Evolutionary conservation across 2,329 filamentous ascomycete species (phyloP), one percentile per base, ranked within the genome.

Genomic region (Geosmithia morbida): DNA sequence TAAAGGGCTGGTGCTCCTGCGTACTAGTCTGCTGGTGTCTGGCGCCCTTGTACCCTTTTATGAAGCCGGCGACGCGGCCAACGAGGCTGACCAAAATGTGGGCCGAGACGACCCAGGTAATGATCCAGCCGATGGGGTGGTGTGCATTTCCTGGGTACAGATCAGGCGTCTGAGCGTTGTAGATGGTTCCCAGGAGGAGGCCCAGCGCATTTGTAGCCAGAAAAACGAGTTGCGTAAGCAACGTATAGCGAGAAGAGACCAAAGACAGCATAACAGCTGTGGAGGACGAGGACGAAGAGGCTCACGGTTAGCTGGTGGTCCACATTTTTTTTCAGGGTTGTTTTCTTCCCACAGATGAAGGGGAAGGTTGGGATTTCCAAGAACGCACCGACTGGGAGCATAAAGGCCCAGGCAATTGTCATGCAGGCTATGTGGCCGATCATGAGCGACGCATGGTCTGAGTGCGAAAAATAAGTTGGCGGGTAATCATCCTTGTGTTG

Each of bases 141-240:
- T 96, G 89, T n/a, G 83, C 77, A 59, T 94, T 94, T 59, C 85
- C 82, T 30, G 81, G 80, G 60, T 95, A 96, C 19, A 96, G 68
- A 58, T 95, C 86, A 1, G 88, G 87, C 0, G 87, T 94, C 52
- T 76, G 79, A 49, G 75, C 72, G 60, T 92, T 87, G 69, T 95
- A 95, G 33, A 87, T 67, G 45, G 77, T 72, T 7, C 77, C 79
- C 22, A 85, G 60, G 14, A 86, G 57, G 20, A 89, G 54, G 17
- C 82, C 85, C 2, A 82, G 54, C 2, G 69, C 72, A 58, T 88
- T 87, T 37, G 72, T 60, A 1, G 71, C 65, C 42, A 85, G 61
- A 60, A 90, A 89, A 8, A 70, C 51, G 50, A 88, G 72, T 57
- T 95, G 89, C 1, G 72, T 64, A 1, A 73, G 68, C 2, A 94